Conservation (phyloP, 148 eudicot species). For the Amaranthus cruentus region DNA sequence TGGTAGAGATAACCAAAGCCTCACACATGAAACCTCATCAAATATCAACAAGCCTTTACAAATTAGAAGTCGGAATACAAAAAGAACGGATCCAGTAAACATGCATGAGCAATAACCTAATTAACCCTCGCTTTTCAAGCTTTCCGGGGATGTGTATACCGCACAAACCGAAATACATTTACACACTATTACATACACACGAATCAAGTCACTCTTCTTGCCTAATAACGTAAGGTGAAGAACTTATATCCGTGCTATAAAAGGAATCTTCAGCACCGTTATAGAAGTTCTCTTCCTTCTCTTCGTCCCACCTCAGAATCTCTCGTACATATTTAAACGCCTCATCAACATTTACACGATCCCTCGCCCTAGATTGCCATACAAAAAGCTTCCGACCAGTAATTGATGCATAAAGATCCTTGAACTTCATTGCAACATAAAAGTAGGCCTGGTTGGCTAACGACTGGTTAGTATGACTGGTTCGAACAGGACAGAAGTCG, state of each 20-base stretch:
- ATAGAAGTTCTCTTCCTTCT: constrained; percentile 67
- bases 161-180: constrained; percentile 9
- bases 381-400: constrained; percentile 90
- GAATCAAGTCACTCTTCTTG: constrained; percentile 31
- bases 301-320: constrained; percentile 96
- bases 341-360: constrained; percentile 68
- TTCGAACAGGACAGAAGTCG: constrained; percentile 72
- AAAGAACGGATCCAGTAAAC: not conserved
- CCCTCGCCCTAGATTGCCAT: constrained; percentile 87
- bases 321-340: constrained; percentile 83
- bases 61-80: constrained; percentile 1
- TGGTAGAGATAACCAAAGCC: not conserved
- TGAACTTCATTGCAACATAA: constrained; percentile 90
- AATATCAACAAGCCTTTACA: constrained; percentile 19
- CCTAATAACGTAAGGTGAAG: constrained; percentile 61
- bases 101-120: constrained; percentile 4
- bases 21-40: not conserved
- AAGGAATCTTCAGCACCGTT: constrained; percentile 68
- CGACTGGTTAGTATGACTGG: constrained; percentile 68
- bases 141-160: constrained; percentile 16
- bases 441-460: constrained; percentile 90
- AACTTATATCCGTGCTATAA: constrained; percentile 94
- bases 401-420: constrained; percentile 78
- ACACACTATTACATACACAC: constrained; percentile 18
- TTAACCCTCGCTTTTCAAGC: constrained; percentile 9